phyloP scores from a whole-genome alignment of 2,329 filamentous ascomycete genomes.

The Aspergillus arachidicola region DNA sequence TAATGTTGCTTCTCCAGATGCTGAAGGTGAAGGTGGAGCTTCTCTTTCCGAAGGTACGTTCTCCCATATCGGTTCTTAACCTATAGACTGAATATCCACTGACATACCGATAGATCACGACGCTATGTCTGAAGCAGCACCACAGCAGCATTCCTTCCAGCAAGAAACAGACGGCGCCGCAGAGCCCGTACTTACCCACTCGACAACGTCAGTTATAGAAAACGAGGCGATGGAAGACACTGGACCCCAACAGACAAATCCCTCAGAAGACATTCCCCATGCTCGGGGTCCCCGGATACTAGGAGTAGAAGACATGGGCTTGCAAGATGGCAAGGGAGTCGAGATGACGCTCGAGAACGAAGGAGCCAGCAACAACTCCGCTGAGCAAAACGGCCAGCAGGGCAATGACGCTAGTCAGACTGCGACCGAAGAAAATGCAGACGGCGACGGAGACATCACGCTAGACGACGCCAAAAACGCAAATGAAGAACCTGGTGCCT shows the following conservation, averaged over 20 bases:
- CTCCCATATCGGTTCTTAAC: background rate
- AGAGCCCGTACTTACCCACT: background rate
- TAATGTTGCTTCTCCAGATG: conserved; percentile 34
- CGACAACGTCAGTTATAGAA: conserved; percentile 16
- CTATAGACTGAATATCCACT: background rate
- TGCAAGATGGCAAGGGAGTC: conserved; percentile 61
- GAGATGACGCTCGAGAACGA: conserved; percentile 39
- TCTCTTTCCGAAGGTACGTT: conserved; percentile 25
- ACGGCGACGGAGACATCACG: conserved; percentile 41
- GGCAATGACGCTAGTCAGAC: conserved; percentile 13
- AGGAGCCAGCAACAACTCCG: conserved; percentile 12
- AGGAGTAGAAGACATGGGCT: conserved; percentile 82
- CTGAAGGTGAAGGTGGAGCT: conserved; percentile 18
- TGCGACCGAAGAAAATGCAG: conserved; percentile 16
- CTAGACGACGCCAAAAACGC: conserved; percentile 34
- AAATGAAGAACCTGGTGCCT: conserved; percentile 15
- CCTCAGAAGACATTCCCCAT: conserved; percentile 69
- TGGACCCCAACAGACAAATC: conserved; percentile 46
- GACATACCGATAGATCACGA: background rate
- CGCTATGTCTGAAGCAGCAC: background rate
- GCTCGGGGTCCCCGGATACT: conserved; percentile 83
- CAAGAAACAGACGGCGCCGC: background rate
- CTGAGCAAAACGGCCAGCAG: conserved; percentile 7
- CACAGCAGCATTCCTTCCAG: background rate
- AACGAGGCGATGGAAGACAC: conserved; percentile 23